A percentile compares a stretch with the other conserved stretches of the same genome.
Conservation (phyloP, 1,139 yeast genomes). For the Wickerhamiella infanticola region DNA sequence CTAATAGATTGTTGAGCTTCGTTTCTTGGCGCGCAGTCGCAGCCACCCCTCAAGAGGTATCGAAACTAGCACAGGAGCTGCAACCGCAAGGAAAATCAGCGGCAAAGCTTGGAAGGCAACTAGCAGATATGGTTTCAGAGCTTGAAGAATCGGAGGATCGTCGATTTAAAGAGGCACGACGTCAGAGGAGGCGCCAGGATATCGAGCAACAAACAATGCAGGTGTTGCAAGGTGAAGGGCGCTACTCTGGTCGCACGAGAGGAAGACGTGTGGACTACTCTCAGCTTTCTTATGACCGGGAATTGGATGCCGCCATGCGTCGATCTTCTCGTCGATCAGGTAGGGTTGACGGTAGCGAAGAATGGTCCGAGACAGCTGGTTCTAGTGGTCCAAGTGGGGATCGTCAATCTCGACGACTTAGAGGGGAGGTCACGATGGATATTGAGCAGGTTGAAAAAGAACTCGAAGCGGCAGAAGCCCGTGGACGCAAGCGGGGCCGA, state of each 20-base stretch:
- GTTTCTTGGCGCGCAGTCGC: slow-evolving; percentile 25
- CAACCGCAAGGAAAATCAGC: slow-evolving; percentile 9
- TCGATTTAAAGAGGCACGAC: slow-evolving; percentile 15
- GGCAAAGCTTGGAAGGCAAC: slow-evolving; percentile 11
- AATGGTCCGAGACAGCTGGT: neutral
- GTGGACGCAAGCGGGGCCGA: neutral
- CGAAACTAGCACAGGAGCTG: slow-evolving; percentile 11
- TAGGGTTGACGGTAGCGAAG: neutral
- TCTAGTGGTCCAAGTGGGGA: neutral
- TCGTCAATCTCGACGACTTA: neutral
- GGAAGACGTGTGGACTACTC: slow-evolving; percentile 25
- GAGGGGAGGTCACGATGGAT: neutral
- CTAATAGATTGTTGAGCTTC: slow-evolving; percentile 19
- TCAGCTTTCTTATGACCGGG: slow-evolving; percentile 13
- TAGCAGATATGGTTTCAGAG: slow-evolving; percentile 14
- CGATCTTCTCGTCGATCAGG: neutral
- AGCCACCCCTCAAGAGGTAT: slow-evolving; percentile 17
- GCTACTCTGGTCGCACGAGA: slow-evolving; percentile 24
- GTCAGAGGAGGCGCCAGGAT: slow-evolving; percentile 14
- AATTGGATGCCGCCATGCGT: slow-evolving; percentile 4
- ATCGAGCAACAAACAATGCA: slow-evolving; percentile 15
- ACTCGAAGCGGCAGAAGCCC: neutral
- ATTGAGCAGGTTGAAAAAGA: neutral
- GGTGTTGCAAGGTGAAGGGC: slow-evolving; percentile 20
- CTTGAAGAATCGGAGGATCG: slow-evolving; percentile 18